Conservation (phyloP, 1,284 basidiomycete species). For the Trichosporon asahii region DNA sequence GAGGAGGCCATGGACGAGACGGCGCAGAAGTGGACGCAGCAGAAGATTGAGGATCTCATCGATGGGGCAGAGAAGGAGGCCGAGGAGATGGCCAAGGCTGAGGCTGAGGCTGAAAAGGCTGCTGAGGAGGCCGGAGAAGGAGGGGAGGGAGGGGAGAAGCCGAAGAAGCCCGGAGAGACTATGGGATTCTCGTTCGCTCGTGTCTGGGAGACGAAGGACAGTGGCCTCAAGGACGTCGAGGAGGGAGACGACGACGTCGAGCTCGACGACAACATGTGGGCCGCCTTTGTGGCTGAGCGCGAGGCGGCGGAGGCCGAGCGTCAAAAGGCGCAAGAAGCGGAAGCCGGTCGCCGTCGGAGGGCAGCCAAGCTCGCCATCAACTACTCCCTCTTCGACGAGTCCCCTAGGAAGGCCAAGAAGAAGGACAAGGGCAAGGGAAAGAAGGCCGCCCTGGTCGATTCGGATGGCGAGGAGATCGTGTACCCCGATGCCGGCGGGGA, state of each 20-base stretch:
- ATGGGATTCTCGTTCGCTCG: conserved; percentile 77
- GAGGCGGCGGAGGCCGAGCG: conserved; percentile 2
- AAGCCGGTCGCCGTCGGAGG: conserved; percentile 5
- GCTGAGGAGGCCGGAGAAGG: conserved; percentile 17
- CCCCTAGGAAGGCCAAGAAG: conserved; percentile 11
- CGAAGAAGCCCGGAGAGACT: neutral
- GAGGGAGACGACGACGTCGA: conserved; percentile 55
- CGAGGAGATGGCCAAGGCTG: conserved; percentile 55
- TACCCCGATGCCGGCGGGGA: neutral
- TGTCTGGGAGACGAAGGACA: conserved; percentile 76
- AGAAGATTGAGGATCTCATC: conserved; percentile 75
- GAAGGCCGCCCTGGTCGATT: neutral
- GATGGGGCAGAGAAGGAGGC: conserved; percentile 74
- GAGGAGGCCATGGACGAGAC: conserved; percentile 34
- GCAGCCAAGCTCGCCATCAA: conserved; percentile 12
- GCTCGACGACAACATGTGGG: conserved; percentile 65
- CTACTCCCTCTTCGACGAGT: conserved; percentile 9
- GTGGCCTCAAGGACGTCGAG: conserved; percentile 63
- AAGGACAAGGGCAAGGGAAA: conserved; percentile 9
- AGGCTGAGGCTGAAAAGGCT: conserved; percentile 21
- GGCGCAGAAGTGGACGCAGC: conserved; percentile 61
- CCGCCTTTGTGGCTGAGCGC: conserved; percentile 43
- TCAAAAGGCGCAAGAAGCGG: neutral
- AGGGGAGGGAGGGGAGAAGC: conserved; percentile 19
- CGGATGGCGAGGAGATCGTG: neutral